Conservation (phyloP, 495 filamentous ascomycete species). For the Parathielavia hyrcaniae region DNA sequence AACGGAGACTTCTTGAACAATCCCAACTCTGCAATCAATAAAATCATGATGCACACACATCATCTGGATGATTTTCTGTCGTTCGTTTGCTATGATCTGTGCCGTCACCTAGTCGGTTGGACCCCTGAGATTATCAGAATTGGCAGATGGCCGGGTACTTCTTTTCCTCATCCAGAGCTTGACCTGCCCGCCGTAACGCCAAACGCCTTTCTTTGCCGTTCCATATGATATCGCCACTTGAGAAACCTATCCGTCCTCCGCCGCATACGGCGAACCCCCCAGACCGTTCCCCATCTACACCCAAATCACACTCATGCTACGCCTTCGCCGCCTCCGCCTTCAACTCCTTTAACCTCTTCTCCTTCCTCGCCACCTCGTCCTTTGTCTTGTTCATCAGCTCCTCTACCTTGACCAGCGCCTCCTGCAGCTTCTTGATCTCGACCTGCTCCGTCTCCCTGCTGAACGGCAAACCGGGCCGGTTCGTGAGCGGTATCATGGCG, state of each 20-base stretch:
- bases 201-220: conserved; percentile 1
- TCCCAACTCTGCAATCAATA: conserved; percentile 20
- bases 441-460: conserved; percentile 65
- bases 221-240: not conserved
- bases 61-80: not conserved
- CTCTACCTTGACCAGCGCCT: conserved; percentile 63
- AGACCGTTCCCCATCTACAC: not conserved
- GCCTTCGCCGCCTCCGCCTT: conserved; percentile 31
- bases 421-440: conserved; percentile 66
- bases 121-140: too few relatives aligned
- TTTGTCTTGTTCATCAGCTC: conserved; percentile 56
- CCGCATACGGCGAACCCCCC: not conserved
- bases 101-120: too few relatives aligned
- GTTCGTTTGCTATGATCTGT: not conserved
- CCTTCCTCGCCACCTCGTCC: conserved; percentile 58
- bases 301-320: not conserved
- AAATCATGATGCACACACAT: not conserved
- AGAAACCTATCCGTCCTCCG: not conserved
- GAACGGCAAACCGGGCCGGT: conserved; percentile 62
- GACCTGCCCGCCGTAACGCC: not conserved
- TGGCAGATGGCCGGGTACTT: not conserved
- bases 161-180: not conserved
- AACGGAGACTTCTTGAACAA: conserved; percentile 14
- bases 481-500: conserved; percentile 63
- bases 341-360: conserved; percentile 43